These are phyloP conservation scores for Straminergon stramineum DNA, from an alignment of 225 moss, liverwort and hornwort species.

Conservation along the genomic window DNA sequence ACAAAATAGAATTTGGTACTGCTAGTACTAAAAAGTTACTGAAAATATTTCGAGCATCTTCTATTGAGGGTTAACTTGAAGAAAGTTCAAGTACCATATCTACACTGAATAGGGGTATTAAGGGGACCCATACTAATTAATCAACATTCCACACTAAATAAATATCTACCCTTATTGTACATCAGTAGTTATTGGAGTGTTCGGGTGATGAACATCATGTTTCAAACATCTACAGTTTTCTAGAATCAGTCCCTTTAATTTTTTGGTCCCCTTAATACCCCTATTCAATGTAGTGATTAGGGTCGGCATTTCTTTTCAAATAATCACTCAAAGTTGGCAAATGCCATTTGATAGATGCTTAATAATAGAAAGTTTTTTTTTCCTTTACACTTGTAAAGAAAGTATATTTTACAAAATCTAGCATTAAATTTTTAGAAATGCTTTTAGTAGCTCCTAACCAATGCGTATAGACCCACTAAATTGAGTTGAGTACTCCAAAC, in stretches of 20 bases:
- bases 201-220: no score
- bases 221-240: no score
- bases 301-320: fast-evolving
- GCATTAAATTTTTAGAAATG: fast-evolving
- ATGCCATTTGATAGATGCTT: not conserved
- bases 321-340: not conserved
- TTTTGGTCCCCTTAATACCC: no score
- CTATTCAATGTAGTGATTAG: no score
- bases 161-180: no score
- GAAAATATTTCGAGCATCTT: not conserved
- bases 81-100: fast-evolving
- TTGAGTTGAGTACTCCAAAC: not conserved
- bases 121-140: no score
- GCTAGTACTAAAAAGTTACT: fast-evolving
- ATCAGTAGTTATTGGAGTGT: no score
- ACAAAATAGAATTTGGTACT: not conserved
- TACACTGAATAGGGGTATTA: no score
- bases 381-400: fast-evolving
- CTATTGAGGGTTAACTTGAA: not conserved
- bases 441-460: fast-evolving
- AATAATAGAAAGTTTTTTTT: not conserved
- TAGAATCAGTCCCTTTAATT: no score
- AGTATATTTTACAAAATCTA: fast-evolving
- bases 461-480: fast-evolving
- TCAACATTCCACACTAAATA: no score